A percentile compares a stretch with the other conserved stretches of the same genome.
Conservation (phyloP, 768 basidiomycete genomes). For the Termitomyces sp. region DNA sequence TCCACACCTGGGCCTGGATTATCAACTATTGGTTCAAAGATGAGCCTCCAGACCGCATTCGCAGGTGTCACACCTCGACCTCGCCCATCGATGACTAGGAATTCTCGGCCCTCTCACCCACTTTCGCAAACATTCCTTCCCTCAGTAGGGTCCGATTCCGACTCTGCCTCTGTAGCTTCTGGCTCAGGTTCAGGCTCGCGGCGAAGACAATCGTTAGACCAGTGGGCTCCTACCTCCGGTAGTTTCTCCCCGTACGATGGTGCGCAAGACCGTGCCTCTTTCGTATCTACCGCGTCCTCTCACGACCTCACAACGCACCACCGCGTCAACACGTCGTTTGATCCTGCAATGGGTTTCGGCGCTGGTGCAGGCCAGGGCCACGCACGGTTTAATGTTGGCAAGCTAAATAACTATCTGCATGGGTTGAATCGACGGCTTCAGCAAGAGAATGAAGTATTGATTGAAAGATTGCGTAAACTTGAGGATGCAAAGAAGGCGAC, state of each 20-base stretch:
- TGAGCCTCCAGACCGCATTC: slow-evolving; percentile 49
- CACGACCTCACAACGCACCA: slow-evolving; percentile 82
- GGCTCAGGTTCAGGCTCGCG: slow-evolving; percentile 14
- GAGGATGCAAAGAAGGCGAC: slow-evolving; percentile 45
- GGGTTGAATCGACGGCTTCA: slow-evolving; percentile 78
- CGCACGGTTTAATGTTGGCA: slow-evolving; percentile 79
- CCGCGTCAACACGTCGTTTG: slow-evolving; percentile 85
- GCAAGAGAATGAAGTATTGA: slow-evolving; percentile 76
- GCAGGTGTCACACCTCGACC: slow-evolving; percentile 65
- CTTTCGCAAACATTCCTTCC: slow-evolving; percentile 51
- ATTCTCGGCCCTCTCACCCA: slow-evolving; percentile 54
- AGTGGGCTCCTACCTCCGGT: slow-evolving; percentile 27
- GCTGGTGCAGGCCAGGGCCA: slow-evolving; percentile 63
- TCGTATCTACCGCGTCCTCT: slow-evolving; percentile 81
- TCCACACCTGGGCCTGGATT: slow-evolving; percentile 34
- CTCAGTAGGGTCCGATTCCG: slow-evolving; percentile 33
- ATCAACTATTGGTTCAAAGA: slow-evolving; percentile 21
- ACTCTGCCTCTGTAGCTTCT: slow-evolving; percentile 24
- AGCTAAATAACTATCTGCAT: slow-evolving; percentile 84
- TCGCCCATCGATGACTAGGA: slow-evolving; percentile 27
- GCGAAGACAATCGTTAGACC: slow-evolving; percentile 18
- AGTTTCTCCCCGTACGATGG: slow-evolving; percentile 43
- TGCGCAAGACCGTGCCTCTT: slow-evolving; percentile 56
- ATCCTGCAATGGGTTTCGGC: slow-evolving; percentile 75
- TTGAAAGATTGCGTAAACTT: slow-evolving; percentile 47